A percentile compares a stretch with the other conserved stretches of the same genome.
Conservation (phyloP, 1,284 basidiomycete species). For the Prillingera fragicola region DNA sequence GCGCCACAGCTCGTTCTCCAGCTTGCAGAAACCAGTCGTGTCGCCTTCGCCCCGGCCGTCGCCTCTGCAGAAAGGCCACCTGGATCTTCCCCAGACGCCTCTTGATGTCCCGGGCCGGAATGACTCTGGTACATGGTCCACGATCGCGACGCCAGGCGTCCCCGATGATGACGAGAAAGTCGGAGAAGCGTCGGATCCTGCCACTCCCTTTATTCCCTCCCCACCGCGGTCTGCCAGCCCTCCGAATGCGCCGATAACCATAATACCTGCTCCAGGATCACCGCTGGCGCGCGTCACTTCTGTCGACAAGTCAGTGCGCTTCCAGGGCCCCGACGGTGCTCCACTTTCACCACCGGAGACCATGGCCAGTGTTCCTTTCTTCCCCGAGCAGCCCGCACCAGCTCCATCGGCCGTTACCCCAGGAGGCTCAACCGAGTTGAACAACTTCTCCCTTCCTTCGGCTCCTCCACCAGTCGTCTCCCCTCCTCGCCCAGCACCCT, state of each 20-base stretch:
- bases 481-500: background rate
- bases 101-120: too few species aligned
- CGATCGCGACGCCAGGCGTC: constrained; percentile 44
- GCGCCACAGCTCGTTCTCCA: background rate
- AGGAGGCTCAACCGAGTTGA: too few species aligned
- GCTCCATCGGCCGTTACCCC: constrained; percentile 33
- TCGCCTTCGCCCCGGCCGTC: background rate
- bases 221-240: too few species aligned
- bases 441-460: too few species aligned
- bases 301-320: constrained; percentile 29
- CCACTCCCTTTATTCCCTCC: too few species aligned
- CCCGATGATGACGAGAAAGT: constrained; percentile 27
- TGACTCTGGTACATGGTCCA: constrained; percentile 40
- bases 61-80: too few species aligned
- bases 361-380: constrained; percentile 30
- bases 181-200: too few species aligned
- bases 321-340: constrained; percentile 46
- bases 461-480: background rate
- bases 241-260: too few species aligned
- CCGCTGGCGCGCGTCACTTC: background rate
- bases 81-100: too few species aligned
- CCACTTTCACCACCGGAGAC: constrained; percentile 40
- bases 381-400: constrained; percentile 36
- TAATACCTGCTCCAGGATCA: too few species aligned
- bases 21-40: background rate